phyloP scores from a whole-genome alignment of 805 yeast species.

The Sugiyamaella mastotermitis region DNA sequence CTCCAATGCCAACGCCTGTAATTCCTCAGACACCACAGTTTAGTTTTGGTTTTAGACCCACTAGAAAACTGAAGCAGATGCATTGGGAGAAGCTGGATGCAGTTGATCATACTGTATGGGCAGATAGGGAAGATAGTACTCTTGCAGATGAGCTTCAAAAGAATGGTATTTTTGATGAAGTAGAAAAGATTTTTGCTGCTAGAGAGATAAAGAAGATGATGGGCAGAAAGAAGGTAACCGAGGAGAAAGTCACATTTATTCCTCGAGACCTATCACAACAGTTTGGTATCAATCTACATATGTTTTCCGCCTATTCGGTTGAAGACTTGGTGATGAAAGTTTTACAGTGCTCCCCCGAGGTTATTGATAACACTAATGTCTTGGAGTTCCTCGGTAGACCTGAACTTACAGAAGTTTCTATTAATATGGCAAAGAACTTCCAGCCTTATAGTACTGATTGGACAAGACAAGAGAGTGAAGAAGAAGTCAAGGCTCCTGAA shows the following conservation, averaged over 20 bases:
- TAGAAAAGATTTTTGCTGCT: constrained; percentile 84
- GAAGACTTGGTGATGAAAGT: constrained; percentile 64
- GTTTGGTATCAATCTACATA: constrained; percentile 87
- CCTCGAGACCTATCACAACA: constrained; percentile 88
- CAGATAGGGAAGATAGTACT: constrained; percentile 38
- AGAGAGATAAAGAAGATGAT: constrained; percentile 52
- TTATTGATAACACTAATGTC: constrained; percentile 63
- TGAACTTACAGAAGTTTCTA: constrained; percentile 69
- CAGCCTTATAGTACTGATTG: constrained; percentile 78
- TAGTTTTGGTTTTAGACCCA: constrained; percentile 42
- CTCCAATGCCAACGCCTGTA: constrained; percentile 21
- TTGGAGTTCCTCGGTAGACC: constrained; percentile 79
- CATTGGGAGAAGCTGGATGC: constrained; percentile 95
- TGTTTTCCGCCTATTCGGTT: constrained; percentile 57
- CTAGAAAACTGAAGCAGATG: constrained; percentile 78
- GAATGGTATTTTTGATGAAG: constrained; percentile 75
- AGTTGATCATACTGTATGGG: constrained; percentile 85
- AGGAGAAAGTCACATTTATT: constrained; percentile 58
- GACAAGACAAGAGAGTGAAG: constrained; percentile 37
- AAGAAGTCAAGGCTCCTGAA: constrained; percentile 38
- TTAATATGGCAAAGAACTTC: constrained; percentile 60
- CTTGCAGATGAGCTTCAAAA: constrained; percentile 59
- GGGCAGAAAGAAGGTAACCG: constrained; percentile 40
- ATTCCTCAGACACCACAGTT: constrained; percentile 16
- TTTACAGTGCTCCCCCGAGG: constrained; percentile 67